These are phyloP conservation scores for Fusarium algeriense DNA, from an alignment of 2,329 filamentous ascomycete genomes.

Conservation along the genomic window DNA sequence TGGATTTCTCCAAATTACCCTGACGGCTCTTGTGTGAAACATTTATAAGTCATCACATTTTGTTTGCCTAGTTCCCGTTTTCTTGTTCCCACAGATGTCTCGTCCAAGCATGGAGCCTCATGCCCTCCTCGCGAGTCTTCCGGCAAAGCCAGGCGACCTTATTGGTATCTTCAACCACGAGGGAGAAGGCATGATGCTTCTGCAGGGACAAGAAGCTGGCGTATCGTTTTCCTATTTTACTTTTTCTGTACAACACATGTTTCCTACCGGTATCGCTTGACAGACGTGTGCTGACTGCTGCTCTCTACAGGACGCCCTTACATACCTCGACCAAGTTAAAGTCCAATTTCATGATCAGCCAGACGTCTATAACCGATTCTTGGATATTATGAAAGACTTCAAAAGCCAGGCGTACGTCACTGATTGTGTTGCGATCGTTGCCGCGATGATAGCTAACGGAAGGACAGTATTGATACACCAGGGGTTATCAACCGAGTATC, in stretches of 20 bases:
- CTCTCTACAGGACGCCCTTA: conserved; percentile 74
- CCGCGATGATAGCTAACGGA: conserved; percentile 44
- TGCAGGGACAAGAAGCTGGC: conserved; percentile 33
- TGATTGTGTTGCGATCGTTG: background rate
- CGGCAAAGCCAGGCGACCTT: conserved; percentile 34
- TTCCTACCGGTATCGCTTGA: background rate
- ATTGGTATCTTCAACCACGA: conserved; percentile 40
- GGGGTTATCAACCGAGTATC: conserved; percentile 98
- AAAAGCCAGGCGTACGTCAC: conserved; percentile 89
- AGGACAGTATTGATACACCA: conserved; percentile 86
- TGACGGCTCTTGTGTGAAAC: conserved; percentile 2
- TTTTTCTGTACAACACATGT: conserved; percentile 43
- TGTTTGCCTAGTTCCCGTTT: background rate
- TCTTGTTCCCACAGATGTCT: conserved; percentile 8
- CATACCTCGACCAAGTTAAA: conserved; percentile 98
- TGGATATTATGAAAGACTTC: conserved; percentile 99
- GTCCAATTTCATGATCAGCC: conserved; percentile 97
- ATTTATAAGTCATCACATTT: background rate
- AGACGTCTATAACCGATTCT: conserved; percentile 95
- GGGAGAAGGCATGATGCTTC: conserved; percentile 40
- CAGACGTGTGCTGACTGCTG: conserved; percentile 21
- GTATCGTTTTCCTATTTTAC: conserved; percentile 41
- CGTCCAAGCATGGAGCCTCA: conserved; percentile 20
- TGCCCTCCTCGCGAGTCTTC: conserved; percentile 12
- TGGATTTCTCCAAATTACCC: background rate